Evolutionary conservation across 495 filamentous ascomycete species (phyloP), one percentile per base, ranked within the genome.

Genomic region (Aspergillus kassunensis): DNA sequence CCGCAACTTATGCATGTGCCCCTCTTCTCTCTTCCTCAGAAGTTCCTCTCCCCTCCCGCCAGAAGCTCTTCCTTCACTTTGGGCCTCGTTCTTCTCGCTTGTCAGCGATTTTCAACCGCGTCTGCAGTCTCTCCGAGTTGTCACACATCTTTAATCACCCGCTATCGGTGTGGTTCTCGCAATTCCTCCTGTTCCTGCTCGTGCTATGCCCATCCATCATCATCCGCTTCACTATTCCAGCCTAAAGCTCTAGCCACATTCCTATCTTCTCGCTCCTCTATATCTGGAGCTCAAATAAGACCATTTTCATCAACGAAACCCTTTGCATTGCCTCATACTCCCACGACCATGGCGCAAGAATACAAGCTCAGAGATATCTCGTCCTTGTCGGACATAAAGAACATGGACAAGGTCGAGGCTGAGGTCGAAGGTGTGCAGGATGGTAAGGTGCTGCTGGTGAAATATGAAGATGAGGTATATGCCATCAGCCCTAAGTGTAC

Each of bases 401-500:
- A 83, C 39, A 81, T 86, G 2, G 87, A 96, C 45, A 98, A 96
- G 74, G 73, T 84, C 49, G 91, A 97, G 71, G 86, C 79, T 9
- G 91, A 96, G 59, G 84, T 98, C 0, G 91, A 97, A 56, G 93
- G 92, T 0, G 74, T 98, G 34, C 79, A 86, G 39, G 86, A 82
- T 15, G 90, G 80, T 24, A 97, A 97, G 68, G 84, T 97, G 0
- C 74, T 98, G 9, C 74, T 98, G 9, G 71, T 92, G 44, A 92
- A 91, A 56, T 72, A 87, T 15, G 84, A 80, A 39, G 85, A 84
- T 52, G 78, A 86, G 51, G 73, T 89, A 27, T 83, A 90, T 62
- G 93, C 91, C 18, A 61, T 91, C 51, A 90, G 87, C 29, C 72
- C 89, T n/a, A 89, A 84, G 43, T 98, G 93, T 70, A 95, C 95